These are phyloP conservation scores for Aspergillus ellipticus DNA, from an alignment of 495 filamentous ascomycete genomes.

Conservation along the genomic window DNA sequence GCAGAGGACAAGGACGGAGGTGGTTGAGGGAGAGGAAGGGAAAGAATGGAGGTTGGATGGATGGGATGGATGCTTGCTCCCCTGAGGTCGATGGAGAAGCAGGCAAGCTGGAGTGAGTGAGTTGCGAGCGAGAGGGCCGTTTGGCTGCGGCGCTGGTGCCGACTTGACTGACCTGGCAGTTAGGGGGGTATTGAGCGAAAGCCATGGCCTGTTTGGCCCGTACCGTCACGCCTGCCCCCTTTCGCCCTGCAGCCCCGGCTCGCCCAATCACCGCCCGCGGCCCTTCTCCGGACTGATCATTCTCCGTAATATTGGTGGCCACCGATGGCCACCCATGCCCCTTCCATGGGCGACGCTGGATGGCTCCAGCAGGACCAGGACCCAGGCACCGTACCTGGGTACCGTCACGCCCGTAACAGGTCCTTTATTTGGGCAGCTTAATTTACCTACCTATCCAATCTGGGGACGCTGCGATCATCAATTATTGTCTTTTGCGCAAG, in stretches of 20 bases:
- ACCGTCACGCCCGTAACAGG: not conserved
- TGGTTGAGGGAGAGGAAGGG: conserved; percentile 8
- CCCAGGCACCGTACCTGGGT: not conserved
- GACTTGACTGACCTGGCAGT: conserved; percentile 14
- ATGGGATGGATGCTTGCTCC: conserved; percentile 6
- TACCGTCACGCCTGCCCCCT: conserved; percentile 12
- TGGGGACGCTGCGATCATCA: conserved; percentile 8
- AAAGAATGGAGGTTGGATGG: conserved; percentile 17
- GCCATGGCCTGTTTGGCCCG: not conserved
- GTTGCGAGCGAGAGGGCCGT: conserved; percentile 14
- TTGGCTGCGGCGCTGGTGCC: not conserved
- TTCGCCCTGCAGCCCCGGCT: conserved; percentile 8
- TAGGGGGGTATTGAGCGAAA: conserved; percentile 9
- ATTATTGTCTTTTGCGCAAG: conserved; percentile 8
- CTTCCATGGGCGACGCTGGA: no score
- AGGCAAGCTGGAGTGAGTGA: conserved; percentile 11
- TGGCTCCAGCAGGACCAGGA: not conserved
- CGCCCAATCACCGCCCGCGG: conserved; percentile 5
- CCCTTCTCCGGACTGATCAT: conserved; percentile 9
- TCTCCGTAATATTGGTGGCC: conserved; percentile 6
- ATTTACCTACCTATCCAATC: conserved; percentile 13
- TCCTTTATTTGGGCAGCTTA: not conserved
- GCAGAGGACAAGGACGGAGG: conserved; percentile 16
- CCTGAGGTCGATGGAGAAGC: not conserved
- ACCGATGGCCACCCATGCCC: not conserved